Evolutionary conservation across 371 early-diverging fungal species (phyloP), one percentile per base, ranked within the genome.

Genomic region (Mortierella sp.): DNA sequence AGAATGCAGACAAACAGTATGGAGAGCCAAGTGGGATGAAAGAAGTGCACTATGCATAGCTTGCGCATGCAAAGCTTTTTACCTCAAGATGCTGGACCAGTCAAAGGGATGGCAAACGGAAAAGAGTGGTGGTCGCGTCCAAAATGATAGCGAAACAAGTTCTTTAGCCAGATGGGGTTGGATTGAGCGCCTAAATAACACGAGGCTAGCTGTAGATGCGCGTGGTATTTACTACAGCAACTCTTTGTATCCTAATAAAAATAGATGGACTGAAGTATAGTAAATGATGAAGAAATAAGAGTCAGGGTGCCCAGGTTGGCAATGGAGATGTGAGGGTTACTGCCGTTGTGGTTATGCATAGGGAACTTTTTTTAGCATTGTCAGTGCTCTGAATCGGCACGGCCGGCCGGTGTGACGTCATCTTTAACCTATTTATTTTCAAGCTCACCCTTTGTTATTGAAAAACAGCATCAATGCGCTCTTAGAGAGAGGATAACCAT

Each of bases 51-150:
- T 9, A 29, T 37, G 26, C 32, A 31, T 28, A 51, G 19, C 9
- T 34, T n/a, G 9, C 23, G 40, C 23, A 0, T 59, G 42, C 42
- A 47, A 1, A 9, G 5, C 23, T 59, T 7, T 28, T 59, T 40
- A 59, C 59, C 59, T 59, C 59, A 23, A 59, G 32, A 59, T 34
- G 23, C 59, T 22, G 13, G 59, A 37, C 59, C 40, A 51, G 59
- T 34, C 40, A 23, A 37, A 17, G n/a, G 23, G 34, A 22, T 40
- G 19, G 22, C 26, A 40, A 26, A 40, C 22, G 23, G 40, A 59
- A 59, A n/a, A 58, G 23, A 28, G 51, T 22, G 8, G 28, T 51
- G 12, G 7, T 26, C 26, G 51, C 28, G 51, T 51, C 26, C 51
- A 51, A 51, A 26, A 26, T 51, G 26, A 8, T 51, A 26, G 22